Base-by-base conservation (phyloP, 805 yeast genomes). In the Myxozyma sirexii region DNA sequence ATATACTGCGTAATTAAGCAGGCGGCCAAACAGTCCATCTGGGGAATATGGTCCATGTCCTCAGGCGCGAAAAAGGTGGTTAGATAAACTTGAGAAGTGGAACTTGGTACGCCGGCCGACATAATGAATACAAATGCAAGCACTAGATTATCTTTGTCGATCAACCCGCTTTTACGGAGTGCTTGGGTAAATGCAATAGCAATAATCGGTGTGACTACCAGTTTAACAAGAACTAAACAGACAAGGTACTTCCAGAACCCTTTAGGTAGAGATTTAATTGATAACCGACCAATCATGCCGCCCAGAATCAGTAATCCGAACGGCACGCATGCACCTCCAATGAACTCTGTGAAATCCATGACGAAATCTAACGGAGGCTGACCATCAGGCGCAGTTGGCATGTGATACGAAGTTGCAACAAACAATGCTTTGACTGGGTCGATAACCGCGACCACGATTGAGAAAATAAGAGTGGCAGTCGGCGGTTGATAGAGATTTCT, bases 321-420 rank as follows among this genome's bases (percentile, higher is more conserved):
- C 0, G 97, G 98, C 35, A 93, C 96, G 51, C 88, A 84, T 0
- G 97, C 97, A 27, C 84, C 84, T 0, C 97, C 97, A 6, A 93
- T 76, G 70, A 93, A 93, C 1, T 82, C 70, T 0, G 93, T 79
- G 65, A 86, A 83, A 70, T 93, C 97, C 84, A 93, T 88, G 4
- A 92, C 57, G 65, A 92, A 92, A 37, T 90, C 90, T 31, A 93
- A 77, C 0, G 96, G 92, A 0, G 97, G 97, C 57, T 79, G 77
- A 0, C 79, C 78, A 72, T 93, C 98, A 0, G 98, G 98, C 0
- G 97, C 97, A 52, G 80, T 68, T 6, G 82, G 87, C 29, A 91
- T 79, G 61, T 80, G 73, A 19, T 75, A 76, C 23, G 71, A 65
- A 21, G 78, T 73, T 5, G 76, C 72, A 31, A 79, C 80, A 70